Base-by-base conservation (phyloP, 139 green algal species). In the Volvox africanus region DNA sequence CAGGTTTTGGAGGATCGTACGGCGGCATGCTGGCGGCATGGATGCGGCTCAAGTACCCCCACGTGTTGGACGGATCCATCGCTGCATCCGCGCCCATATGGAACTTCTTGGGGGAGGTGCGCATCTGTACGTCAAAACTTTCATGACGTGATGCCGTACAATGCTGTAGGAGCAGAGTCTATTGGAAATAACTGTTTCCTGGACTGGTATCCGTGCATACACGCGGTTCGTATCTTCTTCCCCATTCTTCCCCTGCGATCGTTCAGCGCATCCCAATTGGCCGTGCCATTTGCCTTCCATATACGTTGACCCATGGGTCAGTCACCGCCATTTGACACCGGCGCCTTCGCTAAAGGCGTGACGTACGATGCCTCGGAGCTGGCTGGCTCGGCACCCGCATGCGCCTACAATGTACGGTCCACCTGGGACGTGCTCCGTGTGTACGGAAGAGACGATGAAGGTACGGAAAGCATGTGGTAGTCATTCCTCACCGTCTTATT, bases 51-150 rank as follows among this genome's bases (percentile, higher is more conserved):
- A 98, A 98, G 92, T 99, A 99, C 90, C 97, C 97, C 0, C 90
- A 97, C 80, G 75, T 96, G 18, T 80, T 97, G 36, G 92, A 96
- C 90, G 98, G 98, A 0, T 97, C 96, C n/a, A 96, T 99, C 44
- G 97, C 98, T 1, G 96, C 90, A 3, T 98, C 94, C 14, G 98
- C 98, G 0, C 98, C 98, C 50, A 99, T 99, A 77, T 98, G 97
- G 97, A 95, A 94, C 50, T 99, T 97, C 90, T 89, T 95, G 32
- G 96, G 96, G 5, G 93, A 95, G 90, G 92, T 94, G 67, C 0
- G 92, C 30, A 55, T 55, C 2, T 13, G 75, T 55, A 61, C 32
- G 75, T 12, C 75, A 81, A 17, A 19, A 81, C 65, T 55, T 55
- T 9, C 5, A 55, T 9, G 44, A 55, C 5, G 44, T 9, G 9